Conservation (phyloP, 2,329 filamentous ascomycete genomes). For the Fusarium transvaalense region DNA sequence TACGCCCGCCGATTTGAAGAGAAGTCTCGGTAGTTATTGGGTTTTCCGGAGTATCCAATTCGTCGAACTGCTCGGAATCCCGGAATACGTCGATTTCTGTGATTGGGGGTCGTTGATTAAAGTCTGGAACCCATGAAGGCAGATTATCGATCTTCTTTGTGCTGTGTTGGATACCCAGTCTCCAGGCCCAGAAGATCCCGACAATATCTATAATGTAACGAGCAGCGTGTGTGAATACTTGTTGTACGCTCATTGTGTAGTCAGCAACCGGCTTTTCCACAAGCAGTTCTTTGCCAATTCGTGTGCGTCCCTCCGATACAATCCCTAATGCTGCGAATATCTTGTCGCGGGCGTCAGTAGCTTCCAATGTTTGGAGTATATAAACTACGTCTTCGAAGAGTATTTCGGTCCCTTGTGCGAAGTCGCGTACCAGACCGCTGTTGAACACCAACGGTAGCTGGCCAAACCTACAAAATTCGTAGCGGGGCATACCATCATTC, state of each 20-base stretch:
- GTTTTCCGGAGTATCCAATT: background rate
- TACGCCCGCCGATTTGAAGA: background rate
- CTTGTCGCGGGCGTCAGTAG: background rate
- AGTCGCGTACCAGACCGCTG: background rate
- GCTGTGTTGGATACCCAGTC: background rate
- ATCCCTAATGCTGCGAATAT: background rate
- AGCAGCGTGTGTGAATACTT: background rate
- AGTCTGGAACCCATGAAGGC: background rate
- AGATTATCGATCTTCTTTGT: background rate
- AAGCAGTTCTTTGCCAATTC: background rate
- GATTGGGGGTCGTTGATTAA: background rate
- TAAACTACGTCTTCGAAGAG: background rate
- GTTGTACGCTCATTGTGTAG: background rate
- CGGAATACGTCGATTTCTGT: background rate
- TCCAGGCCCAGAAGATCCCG: background rate
- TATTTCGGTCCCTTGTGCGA: background rate
- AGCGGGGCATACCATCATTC: background rate
- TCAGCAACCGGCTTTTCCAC: background rate
- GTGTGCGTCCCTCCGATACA: accelerated
- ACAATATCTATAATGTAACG: background rate
- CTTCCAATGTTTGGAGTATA: background rate
- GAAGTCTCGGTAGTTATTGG: background rate
- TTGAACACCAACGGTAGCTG: background rate
- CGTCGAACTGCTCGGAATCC: background rate
- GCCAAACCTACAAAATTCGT: background rate